Percentiles rank a stretch among this genome's conserved stretches.
These are phyloP conservation scores for Jacaranda copaia DNA, from an alignment of 257 asterid genomes.

Conservation along the genomic window DNA sequence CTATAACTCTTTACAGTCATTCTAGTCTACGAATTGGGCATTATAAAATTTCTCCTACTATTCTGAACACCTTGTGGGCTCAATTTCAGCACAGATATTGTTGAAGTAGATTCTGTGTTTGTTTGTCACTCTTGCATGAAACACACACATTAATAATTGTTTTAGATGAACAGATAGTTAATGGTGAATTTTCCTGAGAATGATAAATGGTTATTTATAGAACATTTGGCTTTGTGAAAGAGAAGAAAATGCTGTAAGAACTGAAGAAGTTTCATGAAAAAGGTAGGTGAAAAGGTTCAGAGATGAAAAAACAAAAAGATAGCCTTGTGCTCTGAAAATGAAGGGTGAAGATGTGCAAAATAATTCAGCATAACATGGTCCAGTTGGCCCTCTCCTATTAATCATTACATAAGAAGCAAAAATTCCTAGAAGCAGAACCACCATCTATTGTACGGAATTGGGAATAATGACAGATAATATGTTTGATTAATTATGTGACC, in stretches of 20 bases:
- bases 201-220: not conserved
- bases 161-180: slow-evolving; percentile 1
- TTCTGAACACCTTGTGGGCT: not conserved
- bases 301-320: not conserved
- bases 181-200: not conserved
- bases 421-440: slow-evolving; percentile 3
- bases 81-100: too few species aligned
- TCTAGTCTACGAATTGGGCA: slow-evolving; percentile 8
- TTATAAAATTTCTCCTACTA: not conserved
- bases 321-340: not conserved
- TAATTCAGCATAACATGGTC: slow-evolving; percentile 22
- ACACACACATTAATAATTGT: not conserved
- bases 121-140: not conserved
- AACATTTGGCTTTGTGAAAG: not conserved
- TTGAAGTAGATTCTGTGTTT: not conserved
- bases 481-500: not conserved
- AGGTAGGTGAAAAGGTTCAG: not conserved
- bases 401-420: slow-evolving; percentile 13
- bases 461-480: slow-evolving; percentile 6
- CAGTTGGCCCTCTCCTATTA: slow-evolving; percentile 11
- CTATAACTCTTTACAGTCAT: not conserved
- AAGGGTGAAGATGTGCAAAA: slow-evolving; percentile 5
- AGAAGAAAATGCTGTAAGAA: slow-evolving; percentile 5
- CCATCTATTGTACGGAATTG: slow-evolving; percentile 6
- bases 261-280: slow-evolving; percentile 9